Evolutionary conservation across 2,329 filamentous ascomycete genomes (phyloP), one percentile per base, ranked within the genome.

Genomic region (Herpotrichia juniperi): DNA sequence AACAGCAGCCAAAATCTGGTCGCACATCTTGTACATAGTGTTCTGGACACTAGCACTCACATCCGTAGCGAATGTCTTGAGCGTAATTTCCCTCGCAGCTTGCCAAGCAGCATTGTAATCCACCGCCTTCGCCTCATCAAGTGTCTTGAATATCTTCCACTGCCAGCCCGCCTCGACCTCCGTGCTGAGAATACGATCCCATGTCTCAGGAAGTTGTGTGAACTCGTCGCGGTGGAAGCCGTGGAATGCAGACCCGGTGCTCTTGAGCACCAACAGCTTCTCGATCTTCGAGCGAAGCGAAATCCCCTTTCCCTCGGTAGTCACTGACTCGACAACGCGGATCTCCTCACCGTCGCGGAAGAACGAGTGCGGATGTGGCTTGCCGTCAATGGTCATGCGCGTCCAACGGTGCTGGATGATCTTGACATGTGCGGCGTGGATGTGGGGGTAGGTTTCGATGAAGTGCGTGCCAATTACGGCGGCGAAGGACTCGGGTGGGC

Each of bases 11-110:
- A 99, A 81, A 62, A 99, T 96, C 74, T 88, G 81, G 74, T 93
- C 89, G 65, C 85, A 87, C 93, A 99, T 99, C 81, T 97, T 96
- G 81, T 97, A 99, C 94, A 99, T 97, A 55, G 93, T 97, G 66
- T 87, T 88, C 79, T 99, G 94, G 21, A 99, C 94, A 66, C 91
- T 96, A 42, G 94, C 90, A 67, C 91, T 96, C 70, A 92, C 82
- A 69, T 99, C 93, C 69, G 88, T 85, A 35, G 94, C 93, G 68
- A 99, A 99, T 0, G 87, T 90, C 78, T 90, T 89, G 74, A 97
- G 82, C n/a, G 93, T 97, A 72, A 96, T 94, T 47, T 81, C 79
- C 55, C 91, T 83, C n/a, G 91, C 91, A 48, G 83, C 81, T 59
- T 87, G 80, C 83, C 88, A 97, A 17, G 93, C 90, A 56, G 80